Evolutionary conservation across 1,284 basidiomycete species (phyloP).

Genomic region (Apiotrichum porosum): DNA sequence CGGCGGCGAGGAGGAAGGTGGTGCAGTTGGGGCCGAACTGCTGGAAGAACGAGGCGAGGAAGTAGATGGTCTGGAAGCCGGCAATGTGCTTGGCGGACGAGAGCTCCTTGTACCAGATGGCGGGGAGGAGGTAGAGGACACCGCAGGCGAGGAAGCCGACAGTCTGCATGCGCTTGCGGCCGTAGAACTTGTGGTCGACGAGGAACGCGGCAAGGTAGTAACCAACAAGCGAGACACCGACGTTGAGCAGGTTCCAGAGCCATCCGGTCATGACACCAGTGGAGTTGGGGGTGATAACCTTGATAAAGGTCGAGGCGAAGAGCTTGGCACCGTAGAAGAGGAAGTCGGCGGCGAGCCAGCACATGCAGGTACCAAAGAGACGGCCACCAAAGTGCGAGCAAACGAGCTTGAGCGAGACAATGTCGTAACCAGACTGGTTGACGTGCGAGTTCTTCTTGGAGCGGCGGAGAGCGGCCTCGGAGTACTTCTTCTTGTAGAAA

Average conservation of each 20-base stretch:
- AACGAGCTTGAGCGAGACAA: slow-evolving; percentile 52
- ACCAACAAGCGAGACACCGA: slow-evolving; percentile 51
- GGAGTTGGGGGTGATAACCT: slow-evolving; percentile 50
- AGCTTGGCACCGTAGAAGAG: slow-evolving; percentile 53
- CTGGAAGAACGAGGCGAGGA: slow-evolving; percentile 54
- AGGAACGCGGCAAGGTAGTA: slow-evolving; percentile 56
- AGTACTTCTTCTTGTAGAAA: slow-evolving; percentile 52
- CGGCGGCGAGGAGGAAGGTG: slow-evolving; percentile 50
- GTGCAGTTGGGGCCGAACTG: slow-evolving; percentile 55
- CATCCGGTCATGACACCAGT: slow-evolving; percentile 49
- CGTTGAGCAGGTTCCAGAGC: slow-evolving; percentile 54
- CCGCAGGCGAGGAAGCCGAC: slow-evolving; percentile 53
- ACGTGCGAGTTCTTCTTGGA: slow-evolving; percentile 51
- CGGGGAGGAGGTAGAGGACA: slow-evolving; percentile 49
- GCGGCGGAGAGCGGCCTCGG: slow-evolving; percentile 43
- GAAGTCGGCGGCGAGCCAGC: slow-evolving; percentile 56
- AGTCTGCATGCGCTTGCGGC: slow-evolving; percentile 52
- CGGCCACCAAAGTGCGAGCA: slow-evolving; percentile 53
- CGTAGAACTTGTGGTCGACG: slow-evolving; percentile 55
- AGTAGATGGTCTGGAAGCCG: slow-evolving; percentile 54
- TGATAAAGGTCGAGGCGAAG: slow-evolving; percentile 51
- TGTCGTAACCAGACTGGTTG: slow-evolving; percentile 54
- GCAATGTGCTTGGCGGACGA: slow-evolving; percentile 39
- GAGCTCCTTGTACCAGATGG: slow-evolving; percentile 47
- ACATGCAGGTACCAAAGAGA: slow-evolving; percentile 52